phyloP scores from a whole-genome alignment of 768 basidiomycete species.

The Termitomyces sp. region DNA sequence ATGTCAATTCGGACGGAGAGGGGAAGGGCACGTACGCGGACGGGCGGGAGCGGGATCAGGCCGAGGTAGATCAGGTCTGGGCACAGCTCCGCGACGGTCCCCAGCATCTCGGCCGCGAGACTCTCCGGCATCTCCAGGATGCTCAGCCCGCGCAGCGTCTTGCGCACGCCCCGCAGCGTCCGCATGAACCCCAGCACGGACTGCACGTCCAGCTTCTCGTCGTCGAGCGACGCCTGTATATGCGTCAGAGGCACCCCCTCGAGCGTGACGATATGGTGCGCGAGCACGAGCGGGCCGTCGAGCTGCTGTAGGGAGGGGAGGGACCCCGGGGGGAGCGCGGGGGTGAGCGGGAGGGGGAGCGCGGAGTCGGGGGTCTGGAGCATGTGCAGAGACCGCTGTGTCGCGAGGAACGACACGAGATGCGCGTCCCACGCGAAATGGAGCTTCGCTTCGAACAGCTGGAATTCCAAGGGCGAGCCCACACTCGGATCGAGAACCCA shows the following conservation, averaged over 20 bases:
- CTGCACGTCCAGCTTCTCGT: conserved; percentile 22
- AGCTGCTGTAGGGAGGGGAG: conserved; percentile 40
- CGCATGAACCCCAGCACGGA: conserved; percentile 28
- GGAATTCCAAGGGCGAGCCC: conserved; percentile 27
- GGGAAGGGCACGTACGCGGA: conserved; percentile 18
- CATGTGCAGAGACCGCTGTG: conserved; percentile 37
- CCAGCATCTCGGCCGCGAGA: conserved; percentile 15
- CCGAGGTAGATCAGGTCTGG: conserved; percentile 26
- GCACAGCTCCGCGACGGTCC: conserved; percentile 17
- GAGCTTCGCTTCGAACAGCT: conserved; percentile 46
- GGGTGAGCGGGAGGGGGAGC: not conserved
- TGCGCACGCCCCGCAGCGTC: conserved; percentile 21
- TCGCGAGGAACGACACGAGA: conserved; percentile 44
- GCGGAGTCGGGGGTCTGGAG: conserved; percentile 31
- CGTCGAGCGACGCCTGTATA: conserved; percentile 41
- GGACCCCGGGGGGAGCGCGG: conserved; percentile 10
- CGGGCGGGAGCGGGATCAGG: conserved; percentile 24
- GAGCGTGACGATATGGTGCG: conserved; percentile 30
- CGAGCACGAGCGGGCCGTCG: conserved; percentile 43
- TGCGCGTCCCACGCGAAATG: conserved; percentile 46
- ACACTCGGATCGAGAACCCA: not conserved
- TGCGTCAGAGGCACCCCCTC: conserved; percentile 37
- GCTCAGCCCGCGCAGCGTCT: conserved; percentile 25
- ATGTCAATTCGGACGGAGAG: not conserved
- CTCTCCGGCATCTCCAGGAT: conserved; percentile 28